Evolutionary conservation across 306 rosid genomes (phyloP), one percentile per base, ranked within the genome.

Genomic region (Bauhinia variegata): DNA sequence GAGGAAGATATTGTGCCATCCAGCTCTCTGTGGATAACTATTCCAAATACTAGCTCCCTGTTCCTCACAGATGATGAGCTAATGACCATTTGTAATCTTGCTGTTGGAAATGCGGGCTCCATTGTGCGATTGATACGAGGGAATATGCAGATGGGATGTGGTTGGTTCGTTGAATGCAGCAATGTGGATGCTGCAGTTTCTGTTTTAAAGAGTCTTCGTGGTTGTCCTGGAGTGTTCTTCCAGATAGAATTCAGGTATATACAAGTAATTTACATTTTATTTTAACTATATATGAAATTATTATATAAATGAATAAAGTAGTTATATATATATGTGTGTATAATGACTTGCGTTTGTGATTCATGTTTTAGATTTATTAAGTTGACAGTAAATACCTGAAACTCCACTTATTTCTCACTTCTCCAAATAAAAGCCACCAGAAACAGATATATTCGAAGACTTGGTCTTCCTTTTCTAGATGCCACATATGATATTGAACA

Each of bases 121-220:
- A 77, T 86, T 65, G 69, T 78, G 58, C 81, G 89, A 80, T 73
- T 88, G 72, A 79, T 83, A 43, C 88, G 74, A 46, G 80, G 86
- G 73, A 82, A 79, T 70, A 68, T 73, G 75, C 89, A 79, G 59
- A 76, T 47, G 75, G 89, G 88, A 42, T 80, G 85, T 72, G 84
- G 91, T 81, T 88, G 96, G 96, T 78, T 83, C 78, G 86, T 86
- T 36, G 96, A 88, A 67, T 88, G 89, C 75, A 84, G 75, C 80
- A 86, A 80, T 70, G 72, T 84, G 5, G 91, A 86, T 64, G 86
- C 86, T 42, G 96, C 91, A 15, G 75, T 75, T 66, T 73, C 86
- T 44, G 37, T 80, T 62, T 61, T 88, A 71, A 86, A 80, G 84
- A 86, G 80, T 74, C 86, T 88, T 49, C 86, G 88, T 32, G 66